Evolutionary conservation across 768 basidiomycete genomes (phyloP).

Genomic region (Imleria badia): DNA sequence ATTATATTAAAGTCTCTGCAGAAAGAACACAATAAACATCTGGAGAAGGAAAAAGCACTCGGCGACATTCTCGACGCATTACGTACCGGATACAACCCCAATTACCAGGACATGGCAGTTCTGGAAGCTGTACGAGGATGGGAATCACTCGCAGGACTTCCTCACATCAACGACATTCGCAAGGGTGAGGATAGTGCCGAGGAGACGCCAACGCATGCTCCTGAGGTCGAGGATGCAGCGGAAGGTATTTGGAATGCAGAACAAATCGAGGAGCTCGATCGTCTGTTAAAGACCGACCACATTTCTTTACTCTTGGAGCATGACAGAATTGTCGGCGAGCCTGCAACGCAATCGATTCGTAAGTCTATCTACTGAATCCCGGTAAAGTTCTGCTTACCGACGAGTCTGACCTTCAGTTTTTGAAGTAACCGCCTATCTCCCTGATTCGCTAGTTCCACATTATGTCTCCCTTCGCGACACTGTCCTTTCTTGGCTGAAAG

Average conservation of each 20-base stretch:
- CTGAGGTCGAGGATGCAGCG: constrained; percentile 40
- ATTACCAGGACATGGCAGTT: constrained; percentile 99
- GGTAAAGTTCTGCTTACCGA: neutral
- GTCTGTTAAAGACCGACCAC: constrained; percentile 63
- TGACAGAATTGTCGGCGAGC: constrained; percentile 61
- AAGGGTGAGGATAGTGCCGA: constrained; percentile 44
- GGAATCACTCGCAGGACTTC: constrained; percentile 70
- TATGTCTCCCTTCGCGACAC: constrained; percentile 68
- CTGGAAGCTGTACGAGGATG: constrained; percentile 95
- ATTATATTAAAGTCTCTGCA: constrained; percentile 76
- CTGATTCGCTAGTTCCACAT: constrained; percentile 71
- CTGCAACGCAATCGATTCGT: constrained; percentile 54
- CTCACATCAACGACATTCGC: constrained; percentile 68
- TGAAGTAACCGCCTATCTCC: constrained; percentile 78
- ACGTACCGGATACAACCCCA: constrained; percentile 89
- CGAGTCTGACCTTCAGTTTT: constrained; percentile 55
- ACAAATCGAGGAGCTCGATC: constrained; percentile 59
- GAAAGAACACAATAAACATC: constrained; percentile 65
- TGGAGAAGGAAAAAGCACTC: constrained; percentile 74
- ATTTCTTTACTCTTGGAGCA: constrained; percentile 74
- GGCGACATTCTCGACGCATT: constrained; percentile 82
- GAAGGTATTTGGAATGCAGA: constrained; percentile 62
- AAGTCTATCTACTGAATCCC: constrained; percentile 30
- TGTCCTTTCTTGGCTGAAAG: constrained; percentile 60
- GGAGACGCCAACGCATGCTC: constrained; percentile 23